phyloP scores from a whole-genome alignment of 2,329 filamentous ascomycete species.

The Pestalotiopsis sp. region DNA sequence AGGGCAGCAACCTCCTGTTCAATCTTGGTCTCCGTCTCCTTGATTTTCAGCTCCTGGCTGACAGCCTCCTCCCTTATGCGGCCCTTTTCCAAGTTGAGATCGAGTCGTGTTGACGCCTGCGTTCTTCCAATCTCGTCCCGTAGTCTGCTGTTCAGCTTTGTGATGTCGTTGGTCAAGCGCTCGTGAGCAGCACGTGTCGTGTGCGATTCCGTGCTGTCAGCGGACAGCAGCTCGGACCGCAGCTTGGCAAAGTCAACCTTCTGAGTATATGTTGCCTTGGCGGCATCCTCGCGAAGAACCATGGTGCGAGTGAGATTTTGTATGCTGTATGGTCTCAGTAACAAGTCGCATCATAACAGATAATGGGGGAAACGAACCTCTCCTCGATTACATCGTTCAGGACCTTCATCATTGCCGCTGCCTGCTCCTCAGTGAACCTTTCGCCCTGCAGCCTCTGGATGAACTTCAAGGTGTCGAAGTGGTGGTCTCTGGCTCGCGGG shows the following conservation, averaged over 20 bases:
- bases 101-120: conserved; percentile 87
- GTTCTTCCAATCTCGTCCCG: conserved; percentile 94
- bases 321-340: conserved; percentile 58
- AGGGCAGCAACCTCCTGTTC: conserved; percentile 94
- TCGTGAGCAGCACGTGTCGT: conserved; percentile 90
- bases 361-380: conserved; percentile 52
- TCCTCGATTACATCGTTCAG: conserved; percentile 97
- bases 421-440: conserved; percentile 93
- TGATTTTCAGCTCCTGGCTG: conserved; percentile 95
- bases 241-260: conserved; percentile 26
- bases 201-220: conserved; percentile 88
- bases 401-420: conserved; percentile 98
- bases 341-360: neutral
- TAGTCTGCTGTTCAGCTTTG: conserved; percentile 86
- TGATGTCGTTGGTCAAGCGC: conserved; percentile 89
- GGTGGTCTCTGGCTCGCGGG: conserved; percentile 72
- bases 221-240: conserved; percentile 64
- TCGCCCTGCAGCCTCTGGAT: conserved; percentile 87
- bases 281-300: conserved; percentile 93
- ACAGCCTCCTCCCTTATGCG: conserved; percentile 95
- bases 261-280: conserved; percentile 73
- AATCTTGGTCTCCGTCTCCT: conserved; percentile 97
- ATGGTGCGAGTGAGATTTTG: conserved; percentile 97
- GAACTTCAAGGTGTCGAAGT: conserved; percentile 98
- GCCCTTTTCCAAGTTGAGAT: conserved; percentile 95